Conservation (phyloP, 2,329 filamentous ascomycete genomes). For the Cladosporium velox region DNA sequence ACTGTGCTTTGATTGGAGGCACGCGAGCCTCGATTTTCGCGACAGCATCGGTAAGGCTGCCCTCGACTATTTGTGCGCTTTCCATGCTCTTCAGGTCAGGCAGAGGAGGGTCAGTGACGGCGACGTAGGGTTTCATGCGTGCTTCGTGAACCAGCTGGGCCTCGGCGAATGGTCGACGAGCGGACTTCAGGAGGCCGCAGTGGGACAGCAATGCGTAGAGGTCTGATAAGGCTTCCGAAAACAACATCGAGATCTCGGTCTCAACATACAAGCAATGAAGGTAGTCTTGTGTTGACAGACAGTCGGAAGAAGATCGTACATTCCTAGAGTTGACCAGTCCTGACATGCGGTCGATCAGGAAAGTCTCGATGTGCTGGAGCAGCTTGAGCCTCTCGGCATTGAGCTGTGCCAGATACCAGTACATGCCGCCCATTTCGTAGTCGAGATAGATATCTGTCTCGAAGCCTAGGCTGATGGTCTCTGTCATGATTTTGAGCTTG, state of each 20-base stretch:
- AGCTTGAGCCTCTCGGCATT: slow-evolving; percentile 24
- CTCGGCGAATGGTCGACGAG: slow-evolving; percentile 64
- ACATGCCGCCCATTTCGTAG: slow-evolving; percentile 85
- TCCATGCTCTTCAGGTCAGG: slow-evolving; percentile 65
- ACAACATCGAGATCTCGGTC: slow-evolving; percentile 31
- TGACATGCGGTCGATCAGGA: slow-evolving; percentile 49
- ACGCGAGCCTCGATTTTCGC: slow-evolving; percentile 30
- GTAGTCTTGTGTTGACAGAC: slow-evolving; percentile 25
- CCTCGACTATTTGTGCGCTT: slow-evolving; percentile 23
- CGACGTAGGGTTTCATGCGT: slow-evolving; percentile 80
- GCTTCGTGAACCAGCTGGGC: slow-evolving; percentile 74
- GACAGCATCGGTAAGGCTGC: not conserved
- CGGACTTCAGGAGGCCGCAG: slow-evolving; percentile 54
- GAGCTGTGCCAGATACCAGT: slow-evolving; percentile 58
- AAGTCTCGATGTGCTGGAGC: slow-evolving; percentile 70
- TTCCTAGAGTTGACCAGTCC: slow-evolving; percentile 33
- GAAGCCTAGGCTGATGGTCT: slow-evolving; percentile 87
- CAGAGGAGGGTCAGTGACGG: slow-evolving; percentile 67
- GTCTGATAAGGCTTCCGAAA: slow-evolving; percentile 41
- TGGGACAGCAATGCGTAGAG: slow-evolving; percentile 69
- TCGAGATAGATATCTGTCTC: slow-evolving; percentile 87
- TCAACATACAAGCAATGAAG: slow-evolving; percentile 35
- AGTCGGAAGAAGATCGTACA: slow-evolving; percentile 30
- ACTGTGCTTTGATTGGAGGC: slow-evolving; percentile 39
- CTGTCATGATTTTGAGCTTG: slow-evolving; percentile 85